Conservation (phyloP, 257 asterid species). For the Rhazya stricta region DNA sequence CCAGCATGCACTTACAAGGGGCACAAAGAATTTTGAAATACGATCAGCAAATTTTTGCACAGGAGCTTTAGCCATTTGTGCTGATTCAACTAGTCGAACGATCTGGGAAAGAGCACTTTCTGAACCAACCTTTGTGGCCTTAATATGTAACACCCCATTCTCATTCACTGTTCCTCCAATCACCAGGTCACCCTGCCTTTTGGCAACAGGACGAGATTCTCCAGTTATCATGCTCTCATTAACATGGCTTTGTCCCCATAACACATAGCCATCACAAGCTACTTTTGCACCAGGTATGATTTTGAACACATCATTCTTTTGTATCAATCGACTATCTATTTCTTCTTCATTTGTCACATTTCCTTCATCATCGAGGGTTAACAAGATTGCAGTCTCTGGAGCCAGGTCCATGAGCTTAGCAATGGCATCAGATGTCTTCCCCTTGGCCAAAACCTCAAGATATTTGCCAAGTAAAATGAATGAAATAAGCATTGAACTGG, state of each 20-base stretch:
- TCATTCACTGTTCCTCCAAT: slow-evolving; percentile 73
- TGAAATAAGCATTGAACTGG: slow-evolving; percentile 44
- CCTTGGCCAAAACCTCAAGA: slow-evolving; percentile 40
- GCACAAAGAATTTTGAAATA: slow-evolving; percentile 43
- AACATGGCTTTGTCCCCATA: slow-evolving; percentile 49
- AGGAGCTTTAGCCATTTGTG: slow-evolving; percentile 64
- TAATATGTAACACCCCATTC: slow-evolving; percentile 55
- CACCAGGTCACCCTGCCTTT: slow-evolving; percentile 52
- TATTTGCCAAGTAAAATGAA: slow-evolving; percentile 45
- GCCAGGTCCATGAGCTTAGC: slow-evolving; percentile 68
- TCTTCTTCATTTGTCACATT: slow-evolving; percentile 53
- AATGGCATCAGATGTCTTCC: slow-evolving; percentile 41
- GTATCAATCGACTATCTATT: slow-evolving; percentile 58
- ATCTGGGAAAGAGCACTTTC: slow-evolving; percentile 69
- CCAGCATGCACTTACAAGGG: slow-evolving; percentile 31
- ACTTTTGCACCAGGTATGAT: slow-evolving; percentile 70
- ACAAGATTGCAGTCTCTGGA: slow-evolving; percentile 37
- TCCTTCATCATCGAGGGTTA: slow-evolving; percentile 34
- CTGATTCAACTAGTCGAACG: slow-evolving; percentile 50
- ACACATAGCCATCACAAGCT: slow-evolving; percentile 65
- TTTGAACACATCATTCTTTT: slow-evolving; percentile 54
- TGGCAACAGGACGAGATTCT: slow-evolving; percentile 61
- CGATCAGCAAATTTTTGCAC: slow-evolving; percentile 53
- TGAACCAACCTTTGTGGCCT: slow-evolving; percentile 64
- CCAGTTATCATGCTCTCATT: slow-evolving; percentile 56